Base-by-base conservation (phyloP, 2,329 filamentous ascomycete species). In the Atkinsonella texensis region DNA sequence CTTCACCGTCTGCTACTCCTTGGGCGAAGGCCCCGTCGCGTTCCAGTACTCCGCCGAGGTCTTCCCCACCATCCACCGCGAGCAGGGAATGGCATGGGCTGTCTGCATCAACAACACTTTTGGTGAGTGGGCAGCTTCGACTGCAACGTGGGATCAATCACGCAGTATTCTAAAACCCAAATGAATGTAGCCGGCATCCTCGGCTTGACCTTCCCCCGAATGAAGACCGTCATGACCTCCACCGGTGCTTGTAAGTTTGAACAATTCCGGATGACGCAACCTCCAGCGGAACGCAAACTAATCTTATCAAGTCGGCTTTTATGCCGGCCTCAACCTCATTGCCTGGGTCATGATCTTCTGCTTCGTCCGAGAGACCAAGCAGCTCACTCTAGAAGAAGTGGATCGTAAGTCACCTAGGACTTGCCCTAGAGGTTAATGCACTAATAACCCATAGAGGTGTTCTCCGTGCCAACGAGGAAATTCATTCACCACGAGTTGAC, bases 1-100 rank as follows among this genome's bases (percentile, higher is more conserved):
- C 11, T 62, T 60, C 42, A 58, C 57, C 2, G 59, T 61, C 17
- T 61, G 60, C 35, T 64, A 63, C 52, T 60, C 59, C 0, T 51
- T 59, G 10, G 60, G 83, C n/a, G 81, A 85, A 67, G 81, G 79
- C 0, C 75, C 76, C 2, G 80, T 84, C 11, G 79, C 80, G 0
- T 84, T 82, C 62, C 75, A 77, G 11, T 84, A 84, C 67, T 76
- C 73, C 2, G 79, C 81, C 23, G 82, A 85, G 61, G 80, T 84
- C 2, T 85, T 80, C 62, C 82, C 82, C 0, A 73, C 84, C 0
- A 80, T 77, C 3, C 81, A 85, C 62, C 73, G 82, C 60, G 82
- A 84, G 60, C 72, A 83, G 33, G 82, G 82, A 46, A 85, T 85
- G 82, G 75, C 73, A 0, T 83, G 77, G 66, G 77, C 80, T 9